Conservation (phyloP, 495 filamentous ascomycete genomes). For the Penicillium soppii region DNA sequence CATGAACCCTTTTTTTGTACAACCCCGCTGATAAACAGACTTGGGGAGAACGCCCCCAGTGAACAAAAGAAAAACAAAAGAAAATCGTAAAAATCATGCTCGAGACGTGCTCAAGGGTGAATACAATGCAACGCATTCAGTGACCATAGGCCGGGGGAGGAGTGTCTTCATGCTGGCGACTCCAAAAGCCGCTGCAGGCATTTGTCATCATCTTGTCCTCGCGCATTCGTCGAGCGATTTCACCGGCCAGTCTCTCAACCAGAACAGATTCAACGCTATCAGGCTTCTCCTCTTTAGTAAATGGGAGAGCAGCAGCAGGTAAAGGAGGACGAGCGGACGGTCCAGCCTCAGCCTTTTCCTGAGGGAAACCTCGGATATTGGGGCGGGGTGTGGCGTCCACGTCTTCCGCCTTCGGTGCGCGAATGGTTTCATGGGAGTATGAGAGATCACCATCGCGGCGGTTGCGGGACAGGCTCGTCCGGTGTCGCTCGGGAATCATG, state of each 20-base stretch:
- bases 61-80: slow-evolving; percentile 17
- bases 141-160: slow-evolving; percentile 49
- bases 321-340: slow-evolving; percentile 27
- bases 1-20: slow-evolving; percentile 24
- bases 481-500: slow-evolving; percentile 39
- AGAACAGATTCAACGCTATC: slow-evolving; percentile 80
- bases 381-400: slow-evolving; percentile 39
- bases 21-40: slow-evolving; percentile 22
- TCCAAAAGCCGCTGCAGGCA: slow-evolving; percentile 41
- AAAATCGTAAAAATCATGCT: slow-evolving; percentile 36
- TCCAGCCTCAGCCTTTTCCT: slow-evolving; percentile 35
- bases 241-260: slow-evolving; percentile 86
- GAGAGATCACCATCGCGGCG: slow-evolving; percentile 29
- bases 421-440: slow-evolving; percentile 26
- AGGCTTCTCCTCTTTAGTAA: slow-evolving; percentile 33
- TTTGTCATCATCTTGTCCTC: slow-evolving; percentile 59
- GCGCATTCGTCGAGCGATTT: slow-evolving; percentile 82
- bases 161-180: slow-evolving; percentile 38
- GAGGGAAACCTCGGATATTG: slow-evolving; percentile 18
- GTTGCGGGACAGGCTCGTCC: slow-evolving; percentile 31
- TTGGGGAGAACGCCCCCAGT: slow-evolving; percentile 12
- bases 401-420: slow-evolving; percentile 25
- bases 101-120: slow-evolving; percentile 26
- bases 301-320: slow-evolving; percentile 39
- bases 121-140: slow-evolving; percentile 24